These are phyloP conservation scores for Exophiala mesophila DNA, from an alignment of 2,329 filamentous ascomycete genomes.

Conservation along the genomic window DNA sequence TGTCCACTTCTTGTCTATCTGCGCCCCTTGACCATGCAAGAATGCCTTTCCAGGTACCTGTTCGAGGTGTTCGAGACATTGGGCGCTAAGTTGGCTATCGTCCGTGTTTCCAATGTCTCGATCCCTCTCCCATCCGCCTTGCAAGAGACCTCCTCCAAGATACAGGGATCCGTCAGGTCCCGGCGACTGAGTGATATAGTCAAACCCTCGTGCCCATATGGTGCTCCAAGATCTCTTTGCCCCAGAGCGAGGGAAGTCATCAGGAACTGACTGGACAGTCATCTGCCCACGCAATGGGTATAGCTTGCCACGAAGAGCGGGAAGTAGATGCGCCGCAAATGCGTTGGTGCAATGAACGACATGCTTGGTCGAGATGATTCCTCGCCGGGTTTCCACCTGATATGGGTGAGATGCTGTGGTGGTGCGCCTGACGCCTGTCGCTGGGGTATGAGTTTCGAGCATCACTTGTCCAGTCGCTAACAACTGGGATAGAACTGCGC, in stretches of 20 bases:
- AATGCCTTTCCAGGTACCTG: constrained; percentile 7
- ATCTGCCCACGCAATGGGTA: constrained; percentile 41
- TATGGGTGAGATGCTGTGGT: constrained; percentile 25
- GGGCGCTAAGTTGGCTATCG: constrained; percentile 28
- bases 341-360: constrained; percentile 44
- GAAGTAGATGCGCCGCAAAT: constrained; percentile 39
- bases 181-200: constrained; percentile 25
- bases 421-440: constrained; percentile 12
- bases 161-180: constrained; percentile 15
- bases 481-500: constrained; percentile 23
- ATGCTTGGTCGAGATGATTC: constrained; percentile 31
- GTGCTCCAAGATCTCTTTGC: constrained; percentile 22
- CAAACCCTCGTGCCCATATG: constrained; percentile 19
- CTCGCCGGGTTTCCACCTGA: constrained; percentile 34
- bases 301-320: constrained; percentile 34
- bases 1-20: constrained; percentile 6
- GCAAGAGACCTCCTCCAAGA: constrained; percentile 18
- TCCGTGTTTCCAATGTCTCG: constrained; percentile 34
- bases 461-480: constrained; percentile 13
- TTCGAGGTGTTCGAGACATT: constrained; percentile 18
- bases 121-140: constrained; percentile 31
- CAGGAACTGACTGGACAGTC: constrained; percentile 36
- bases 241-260: constrained; percentile 26
- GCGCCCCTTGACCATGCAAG: constrained; percentile 16
- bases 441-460: constrained; percentile 27